Conservation (phyloP, 1,139 yeast species). For the Blastobotrys illinoisensis region DNA sequence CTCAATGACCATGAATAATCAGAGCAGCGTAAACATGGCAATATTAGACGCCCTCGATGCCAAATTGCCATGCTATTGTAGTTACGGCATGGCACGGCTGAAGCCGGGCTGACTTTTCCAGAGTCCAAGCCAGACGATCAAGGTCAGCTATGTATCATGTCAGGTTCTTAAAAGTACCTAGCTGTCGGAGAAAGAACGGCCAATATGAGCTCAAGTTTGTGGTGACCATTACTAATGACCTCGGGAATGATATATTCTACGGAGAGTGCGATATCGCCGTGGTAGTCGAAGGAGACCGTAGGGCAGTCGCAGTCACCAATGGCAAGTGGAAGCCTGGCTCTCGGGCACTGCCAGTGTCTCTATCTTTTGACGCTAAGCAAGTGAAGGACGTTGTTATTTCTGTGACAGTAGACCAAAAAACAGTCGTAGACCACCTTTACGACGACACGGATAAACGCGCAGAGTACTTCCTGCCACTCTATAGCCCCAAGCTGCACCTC, state of each 20-base stretch:
- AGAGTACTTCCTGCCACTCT: conserved; percentile 6
- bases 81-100: background rate
- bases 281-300: background rate
- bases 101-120: background rate
- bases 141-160: conserved; percentile 22
- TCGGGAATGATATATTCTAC: conserved; percentile 30
- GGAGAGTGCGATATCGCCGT: conserved; percentile 22
- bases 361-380: conserved; percentile 4
- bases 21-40: too few relatives aligned
- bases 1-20: too few relatives aligned
- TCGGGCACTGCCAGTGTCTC: conserved; percentile 8
- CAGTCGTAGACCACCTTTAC: conserved; percentile 7
- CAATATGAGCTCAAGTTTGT: conserved; percentile 19
- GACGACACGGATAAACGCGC: conserved; percentile 9
- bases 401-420: conserved; percentile 6
- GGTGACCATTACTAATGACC: conserved; percentile 30
- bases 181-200: conserved; percentile 8
- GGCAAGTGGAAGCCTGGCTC: conserved; percentile 17
- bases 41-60: too few relatives aligned
- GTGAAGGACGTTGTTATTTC: background rate
- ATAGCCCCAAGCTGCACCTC: background rate
- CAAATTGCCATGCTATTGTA: too few relatives aligned
- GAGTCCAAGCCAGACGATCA: background rate
- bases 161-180: conserved; percentile 25
- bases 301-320: background rate